A percentile compares a stretch with the other conserved stretches of the same genome.
Evolutionary conservation across 306 rosid species (phyloP).

Genomic region (Mucuna pruriens): DNA sequence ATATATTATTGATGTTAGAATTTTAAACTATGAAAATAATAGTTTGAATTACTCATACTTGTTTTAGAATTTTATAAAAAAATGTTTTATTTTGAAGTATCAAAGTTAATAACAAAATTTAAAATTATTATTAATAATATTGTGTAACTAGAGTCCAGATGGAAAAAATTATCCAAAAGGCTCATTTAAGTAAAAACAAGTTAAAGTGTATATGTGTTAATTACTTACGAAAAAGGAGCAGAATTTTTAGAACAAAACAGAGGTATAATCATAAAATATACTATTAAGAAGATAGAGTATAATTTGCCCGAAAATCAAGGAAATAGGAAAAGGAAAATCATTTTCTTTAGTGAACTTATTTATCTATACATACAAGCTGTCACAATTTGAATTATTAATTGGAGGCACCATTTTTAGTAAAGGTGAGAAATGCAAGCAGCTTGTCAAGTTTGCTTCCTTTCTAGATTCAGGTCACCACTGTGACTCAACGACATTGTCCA

Average conservation of each 20-base stretch:
- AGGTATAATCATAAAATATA: neutral
- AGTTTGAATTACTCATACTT: neutral
- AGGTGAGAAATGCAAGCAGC: neutral
- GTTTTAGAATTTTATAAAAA: neutral
- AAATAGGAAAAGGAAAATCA: neutral
- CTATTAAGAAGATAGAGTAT: neutral
- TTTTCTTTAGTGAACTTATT: neutral
- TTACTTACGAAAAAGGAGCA: neutral
- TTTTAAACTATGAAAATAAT: neutral
- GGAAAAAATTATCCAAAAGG: neutral
- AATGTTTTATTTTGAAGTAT: neutral
- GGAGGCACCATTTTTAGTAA: neutral
- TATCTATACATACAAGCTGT: neutral
- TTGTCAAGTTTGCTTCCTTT: conserved; percentile 28
- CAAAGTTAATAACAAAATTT: neutral
- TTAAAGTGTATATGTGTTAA: neutral
- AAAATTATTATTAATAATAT: neutral
- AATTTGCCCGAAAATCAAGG: neutral
- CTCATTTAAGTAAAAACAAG: neutral
- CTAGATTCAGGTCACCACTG: neutral
- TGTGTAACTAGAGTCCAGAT: neutral
- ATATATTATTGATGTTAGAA: neutral
- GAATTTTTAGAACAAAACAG: neutral
- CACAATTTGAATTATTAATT: neutral
- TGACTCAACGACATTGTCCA: neutral